Base-by-base conservation (phyloP, 148 eudicot species). In the Fagopyrum homotropicum region DNA sequence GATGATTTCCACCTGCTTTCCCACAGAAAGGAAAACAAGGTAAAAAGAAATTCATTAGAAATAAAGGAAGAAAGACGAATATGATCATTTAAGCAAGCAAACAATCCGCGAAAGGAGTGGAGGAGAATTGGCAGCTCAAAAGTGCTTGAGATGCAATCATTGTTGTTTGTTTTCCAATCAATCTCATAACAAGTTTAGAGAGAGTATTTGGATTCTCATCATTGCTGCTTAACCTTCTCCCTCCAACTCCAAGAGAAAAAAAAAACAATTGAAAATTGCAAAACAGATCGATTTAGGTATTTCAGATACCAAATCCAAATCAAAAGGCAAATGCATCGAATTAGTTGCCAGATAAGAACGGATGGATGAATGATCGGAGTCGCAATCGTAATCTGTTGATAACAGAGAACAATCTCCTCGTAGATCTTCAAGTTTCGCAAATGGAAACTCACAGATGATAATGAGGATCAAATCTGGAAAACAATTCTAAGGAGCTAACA, bases 391-490 rank as follows among this genome's bases (percentile, higher is more conserved):
- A 16, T 73, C 40, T 30, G 17, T 9, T 74, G 55, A 75, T 45
- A 69, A 74, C 40, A 19, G 69, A 57, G 61, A 74, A 59, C 44
- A 59, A 6, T 35, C 1, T 2, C 40, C 11, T 12, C 40, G 80
- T 84, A 82, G 85, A 86, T 75, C 85, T n/a, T 49, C 68, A 40
- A 22, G 46, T 40, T 66, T 47, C 56, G 40, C 10, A 1, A 48
- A 72, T 1, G 16, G 22, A 47, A 72, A 47, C 26, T 22, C 22
- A 5, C 51, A 72, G 51, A 19, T 45, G 55, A 72, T 35, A 43
- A 10, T 48, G 57, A 17, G 50, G 26, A 72, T 19, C 4, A 48
- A 48, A 47, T 44, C 57, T 5, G 26, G 22, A 22, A 59, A 19
- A 19, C 6, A 59, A 59, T 6, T 16, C n/a, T 1, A n/a, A 3